These are phyloP conservation scores for Boletus tylopilopsis DNA, from an alignment of 768 basidiomycete genomes.

Conservation along the genomic window DNA sequence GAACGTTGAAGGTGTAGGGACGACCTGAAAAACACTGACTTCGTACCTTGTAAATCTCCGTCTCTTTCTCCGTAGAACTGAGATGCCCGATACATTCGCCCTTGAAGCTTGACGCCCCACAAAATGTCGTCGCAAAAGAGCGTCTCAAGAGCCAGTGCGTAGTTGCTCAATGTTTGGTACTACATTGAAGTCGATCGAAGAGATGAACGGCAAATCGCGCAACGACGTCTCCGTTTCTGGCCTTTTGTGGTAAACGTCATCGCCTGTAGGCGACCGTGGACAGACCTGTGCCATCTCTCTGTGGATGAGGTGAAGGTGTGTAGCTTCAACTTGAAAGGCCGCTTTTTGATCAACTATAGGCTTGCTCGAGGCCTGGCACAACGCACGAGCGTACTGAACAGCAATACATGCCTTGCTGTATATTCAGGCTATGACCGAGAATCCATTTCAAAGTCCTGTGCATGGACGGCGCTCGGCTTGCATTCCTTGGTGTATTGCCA, in stretches of 20 bases:
- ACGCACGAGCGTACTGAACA: too few relatives aligned
- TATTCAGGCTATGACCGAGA: too few relatives aligned
- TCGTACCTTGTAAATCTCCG: conserved; percentile 93
- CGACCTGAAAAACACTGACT: not conserved
- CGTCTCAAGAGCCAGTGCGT: conserved; percentile 60
- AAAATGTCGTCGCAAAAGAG: conserved; percentile 84
- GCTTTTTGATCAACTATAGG: too few relatives aligned
- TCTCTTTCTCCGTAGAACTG: conserved; percentile 90
- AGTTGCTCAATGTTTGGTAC: conserved; percentile 53
- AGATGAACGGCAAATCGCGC: conserved; percentile 39
- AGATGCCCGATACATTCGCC: conserved; percentile 79
- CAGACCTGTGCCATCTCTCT: conserved; percentile 44
- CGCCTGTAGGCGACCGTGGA: conserved; percentile 39
- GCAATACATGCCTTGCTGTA: too few relatives aligned
- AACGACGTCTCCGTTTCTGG: conserved; percentile 29
- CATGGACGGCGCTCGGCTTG: too few relatives aligned
- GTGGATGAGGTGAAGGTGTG: too few relatives aligned
- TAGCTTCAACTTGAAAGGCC: too few relatives aligned
- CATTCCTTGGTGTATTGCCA: too few relatives aligned
- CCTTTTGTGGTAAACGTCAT: conserved; percentile 31
- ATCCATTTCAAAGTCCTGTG: too few relatives aligned
- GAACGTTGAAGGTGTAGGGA: not conserved
- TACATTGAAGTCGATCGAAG: too few relatives aligned
- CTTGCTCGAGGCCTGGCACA: too few relatives aligned
- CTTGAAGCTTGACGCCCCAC: conserved; percentile 69